Evolutionary conservation across 805 yeast genomes (phyloP).

Genomic region (Lachancea sp.): DNA sequence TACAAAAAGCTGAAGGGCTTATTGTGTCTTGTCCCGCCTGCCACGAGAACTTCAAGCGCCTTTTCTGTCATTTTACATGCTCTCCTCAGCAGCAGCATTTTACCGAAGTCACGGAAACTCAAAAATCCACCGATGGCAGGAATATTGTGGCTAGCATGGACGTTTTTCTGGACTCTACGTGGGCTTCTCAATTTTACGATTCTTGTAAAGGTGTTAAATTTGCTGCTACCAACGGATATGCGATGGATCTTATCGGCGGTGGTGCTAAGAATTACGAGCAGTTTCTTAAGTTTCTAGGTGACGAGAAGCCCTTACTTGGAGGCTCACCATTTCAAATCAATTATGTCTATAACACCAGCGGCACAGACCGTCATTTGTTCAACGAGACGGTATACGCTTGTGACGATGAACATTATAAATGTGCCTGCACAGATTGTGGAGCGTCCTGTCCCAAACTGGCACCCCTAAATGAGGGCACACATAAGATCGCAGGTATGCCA

Average conservation of each 20-base stretch:
- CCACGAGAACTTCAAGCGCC: slow-evolving; percentile 69
- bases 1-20: slow-evolving; percentile 70
- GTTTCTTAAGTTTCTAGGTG: slow-evolving; percentile 86
- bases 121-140: slow-evolving; percentile 35
- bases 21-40: slow-evolving; percentile 95
- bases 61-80: slow-evolving; percentile 86
- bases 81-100: slow-evolving; percentile 76
- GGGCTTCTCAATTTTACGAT: slow-evolving; percentile 64
- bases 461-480: slow-evolving; percentile 36
- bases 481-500: slow-evolving; percentile 57
- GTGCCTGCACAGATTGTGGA: slow-evolving; percentile 90
- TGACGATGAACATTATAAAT: slow-evolving; percentile 55
- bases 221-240: slow-evolving; percentile 90
- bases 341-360: slow-evolving; percentile 44
- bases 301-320: slow-evolving; percentile 86
- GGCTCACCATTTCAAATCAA: slow-evolving; percentile 96
- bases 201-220: slow-evolving; percentile 88
- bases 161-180: slow-evolving; percentile 49
- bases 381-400: slow-evolving; percentile 38
- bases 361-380: slow-evolving; percentile 12
- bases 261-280: slow-evolving; percentile 72
- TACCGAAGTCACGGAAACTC: slow-evolving; percentile 54
- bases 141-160: slow-evolving; percentile 67
- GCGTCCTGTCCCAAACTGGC: slow-evolving; percentile 68
- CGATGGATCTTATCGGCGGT: slow-evolving; percentile 97